phyloP scores from a whole-genome alignment of 176 grass and related monocot genomes.

The Zea mays region DNA sequence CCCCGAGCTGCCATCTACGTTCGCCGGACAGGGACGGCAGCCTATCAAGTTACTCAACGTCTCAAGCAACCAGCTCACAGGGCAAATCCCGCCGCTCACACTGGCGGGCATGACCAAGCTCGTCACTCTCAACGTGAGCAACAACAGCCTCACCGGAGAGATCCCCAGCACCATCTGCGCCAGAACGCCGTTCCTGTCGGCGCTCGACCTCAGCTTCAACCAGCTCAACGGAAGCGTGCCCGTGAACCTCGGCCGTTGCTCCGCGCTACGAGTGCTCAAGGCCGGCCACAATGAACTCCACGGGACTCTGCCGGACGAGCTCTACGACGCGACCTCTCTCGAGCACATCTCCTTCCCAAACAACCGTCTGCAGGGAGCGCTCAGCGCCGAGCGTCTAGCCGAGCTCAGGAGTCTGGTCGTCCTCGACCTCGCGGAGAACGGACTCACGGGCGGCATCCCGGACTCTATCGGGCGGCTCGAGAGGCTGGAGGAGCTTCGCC shows the following conservation, averaged over 20 bases:
- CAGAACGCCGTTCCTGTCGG: not conserved
- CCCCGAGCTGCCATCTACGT: not conserved
- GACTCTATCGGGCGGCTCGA: slow-evolving; percentile 29
- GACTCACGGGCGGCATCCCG: not conserved
- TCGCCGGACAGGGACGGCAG: too few relatives aligned
- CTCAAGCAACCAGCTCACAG: slow-evolving; percentile 39
- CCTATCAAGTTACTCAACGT: slow-evolving; percentile 35
- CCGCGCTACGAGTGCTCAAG: slow-evolving; percentile 1
- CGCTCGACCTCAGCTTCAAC: slow-evolving; percentile 33
- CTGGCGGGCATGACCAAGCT: slow-evolving; percentile 8
- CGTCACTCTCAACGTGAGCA: slow-evolving; percentile 26
- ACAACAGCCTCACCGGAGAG: slow-evolving; percentile 29
- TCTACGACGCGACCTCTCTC: slow-evolving; percentile 20
- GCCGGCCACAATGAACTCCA: slow-evolving; percentile 29
- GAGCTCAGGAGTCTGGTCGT: slow-evolving; percentile 23
- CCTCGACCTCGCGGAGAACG: slow-evolving; percentile 35
- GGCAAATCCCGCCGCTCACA: not conserved
- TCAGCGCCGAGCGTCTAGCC: not conserved
- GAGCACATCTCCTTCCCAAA: slow-evolving; percentile 33
- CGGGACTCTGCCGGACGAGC: slow-evolving; percentile 17
- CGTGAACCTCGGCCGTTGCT: not conserved
- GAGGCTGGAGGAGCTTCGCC: slow-evolving; percentile 32
- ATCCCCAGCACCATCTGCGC: slow-evolving; percentile 28
- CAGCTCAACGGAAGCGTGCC: slow-evolving; percentile 29
- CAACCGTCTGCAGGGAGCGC: not conserved